Conservation (phyloP, 2,329 filamentous ascomycete species). For the Neopestalotiopsis clavispora region DNA sequence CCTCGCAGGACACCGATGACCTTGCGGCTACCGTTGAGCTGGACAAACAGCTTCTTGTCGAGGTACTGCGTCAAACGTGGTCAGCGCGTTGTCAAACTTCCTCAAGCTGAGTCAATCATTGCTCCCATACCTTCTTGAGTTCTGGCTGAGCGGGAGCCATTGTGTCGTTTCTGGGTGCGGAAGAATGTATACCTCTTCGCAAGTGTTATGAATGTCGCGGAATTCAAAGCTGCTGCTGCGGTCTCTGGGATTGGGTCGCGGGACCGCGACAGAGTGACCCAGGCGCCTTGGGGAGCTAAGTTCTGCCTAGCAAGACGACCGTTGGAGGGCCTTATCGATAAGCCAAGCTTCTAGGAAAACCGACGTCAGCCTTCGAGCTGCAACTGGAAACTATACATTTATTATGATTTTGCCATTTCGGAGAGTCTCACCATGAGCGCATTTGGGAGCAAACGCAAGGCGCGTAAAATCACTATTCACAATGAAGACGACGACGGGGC, state of each 20-base stretch:
- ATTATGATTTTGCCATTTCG: not conserved
- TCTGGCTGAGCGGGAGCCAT: constrained; percentile 99
- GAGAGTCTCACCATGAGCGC: constrained; percentile 50
- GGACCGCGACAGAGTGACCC: not conserved
- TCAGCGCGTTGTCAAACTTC: constrained; percentile 18
- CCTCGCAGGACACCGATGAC: constrained; percentile 93
- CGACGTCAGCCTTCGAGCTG: not conserved
- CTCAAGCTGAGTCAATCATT: not conserved
- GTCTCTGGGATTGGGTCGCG: not conserved
- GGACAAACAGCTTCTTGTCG: constrained; percentile 97
- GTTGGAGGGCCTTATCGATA: constrained; percentile 17
- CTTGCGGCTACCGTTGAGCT: constrained; percentile 96
- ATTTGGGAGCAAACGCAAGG: constrained; percentile 67
- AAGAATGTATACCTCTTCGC: not conserved
- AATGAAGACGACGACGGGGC: constrained; percentile 65
- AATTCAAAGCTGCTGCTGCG: not conserved
- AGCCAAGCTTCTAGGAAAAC: constrained; percentile 8
- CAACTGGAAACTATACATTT: not conserved
- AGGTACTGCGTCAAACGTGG: constrained; percentile 72
- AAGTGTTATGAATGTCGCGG: not conserved
- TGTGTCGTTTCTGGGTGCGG: constrained; percentile 41
- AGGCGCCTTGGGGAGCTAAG: not conserved
- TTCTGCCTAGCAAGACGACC: not conserved
- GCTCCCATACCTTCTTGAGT: constrained; percentile 83
- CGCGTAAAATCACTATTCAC: constrained; percentile 75